A percentile compares a stretch with the other conserved stretches of the same genome.
Conservation (phyloP, 177 flowering plant genomes). For the Vitis hybrid region DNA sequence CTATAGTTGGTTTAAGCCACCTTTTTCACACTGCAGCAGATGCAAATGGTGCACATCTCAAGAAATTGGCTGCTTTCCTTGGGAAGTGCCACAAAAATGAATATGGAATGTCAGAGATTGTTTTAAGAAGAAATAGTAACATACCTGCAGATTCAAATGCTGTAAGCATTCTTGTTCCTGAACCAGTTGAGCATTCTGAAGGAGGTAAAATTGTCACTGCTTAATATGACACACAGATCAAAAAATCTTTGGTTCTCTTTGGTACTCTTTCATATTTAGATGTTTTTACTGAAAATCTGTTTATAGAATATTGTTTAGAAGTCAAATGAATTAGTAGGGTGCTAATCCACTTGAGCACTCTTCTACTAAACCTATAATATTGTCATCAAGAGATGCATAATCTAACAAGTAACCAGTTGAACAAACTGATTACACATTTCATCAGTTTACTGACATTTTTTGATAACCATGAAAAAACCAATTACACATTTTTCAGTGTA, state of each 20-base stretch:
- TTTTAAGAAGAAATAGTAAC: conserved; percentile 65
- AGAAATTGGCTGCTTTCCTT: conserved; percentile 64
- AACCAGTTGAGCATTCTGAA: conserved; percentile 41
- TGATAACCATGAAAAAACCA: too few species aligned
- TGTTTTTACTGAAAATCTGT: neutral
- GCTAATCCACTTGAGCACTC: too few species aligned
- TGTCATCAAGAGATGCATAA: too few species aligned
- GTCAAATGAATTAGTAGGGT: too few species aligned
- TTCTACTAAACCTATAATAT: too few species aligned
- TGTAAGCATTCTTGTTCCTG: conserved; percentile 64
- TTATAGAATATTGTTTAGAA: neutral
- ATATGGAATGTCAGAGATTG: conserved; percentile 57
- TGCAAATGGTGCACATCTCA: conserved; percentile 64
- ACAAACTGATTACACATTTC: too few species aligned
- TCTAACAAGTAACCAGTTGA: too few species aligned
- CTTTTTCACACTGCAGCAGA: conserved; percentile 64
- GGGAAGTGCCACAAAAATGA: conserved; percentile 44
- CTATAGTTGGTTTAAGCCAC: conserved; percentile 79
- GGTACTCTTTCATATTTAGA: neutral
- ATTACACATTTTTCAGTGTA: too few species aligned
- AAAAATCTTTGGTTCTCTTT: neutral
- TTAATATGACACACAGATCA: neutral
- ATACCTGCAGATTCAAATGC: conserved; percentile 82
- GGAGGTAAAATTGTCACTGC: conserved; percentile 47
- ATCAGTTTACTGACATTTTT: too few species aligned